phyloP scores from a whole-genome alignment of 441 rosid genomes.

The Arabidopsis hybrid region DNA sequence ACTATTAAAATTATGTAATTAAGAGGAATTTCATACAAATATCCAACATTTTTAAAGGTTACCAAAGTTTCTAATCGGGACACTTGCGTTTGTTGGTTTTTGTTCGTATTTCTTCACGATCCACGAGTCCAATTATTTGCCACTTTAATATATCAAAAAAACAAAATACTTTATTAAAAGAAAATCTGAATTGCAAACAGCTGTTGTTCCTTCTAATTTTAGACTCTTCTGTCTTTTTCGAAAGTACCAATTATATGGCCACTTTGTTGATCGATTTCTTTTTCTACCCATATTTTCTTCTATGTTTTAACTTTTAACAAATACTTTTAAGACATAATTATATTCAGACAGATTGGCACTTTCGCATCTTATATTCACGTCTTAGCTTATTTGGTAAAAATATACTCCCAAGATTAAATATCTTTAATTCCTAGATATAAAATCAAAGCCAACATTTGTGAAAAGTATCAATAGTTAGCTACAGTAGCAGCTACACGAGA shows the following conservation, averaged over 20 bases:
- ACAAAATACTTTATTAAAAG: background rate
- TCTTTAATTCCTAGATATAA: background rate
- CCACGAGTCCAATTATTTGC: constrained; percentile 43
- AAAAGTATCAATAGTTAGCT: background rate
- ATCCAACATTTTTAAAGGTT: constrained; percentile 31
- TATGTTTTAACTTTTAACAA: background rate
- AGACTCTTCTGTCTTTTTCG: constrained; percentile 43
- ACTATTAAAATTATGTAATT: constrained; percentile 3
- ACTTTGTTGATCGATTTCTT: constrained; percentile 9
- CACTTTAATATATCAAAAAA: constrained; percentile 23
- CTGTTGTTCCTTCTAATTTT: constrained; percentile 37
- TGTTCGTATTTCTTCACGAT: constrained; percentile 19
- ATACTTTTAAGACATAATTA: constrained; percentile 14
- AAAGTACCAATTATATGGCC: constrained; percentile 44
- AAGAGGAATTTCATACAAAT: constrained; percentile 33
- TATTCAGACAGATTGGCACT: constrained; percentile 38
- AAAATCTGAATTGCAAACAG: constrained; percentile 42
- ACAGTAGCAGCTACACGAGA: background rate
- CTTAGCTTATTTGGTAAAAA: constrained; percentile 31
- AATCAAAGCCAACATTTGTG: background rate
- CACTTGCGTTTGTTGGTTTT: constrained; percentile 36
- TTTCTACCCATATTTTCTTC: constrained; percentile 11
- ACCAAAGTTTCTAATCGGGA: constrained; percentile 37
- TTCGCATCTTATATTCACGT: constrained; percentile 32
- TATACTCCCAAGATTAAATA: background rate